Percentiles rank a stretch among this genome's conserved stretches.
These are phyloP conservation scores for Selaginella moellendorffii DNA, from an alignment of 75 land plant species.

Conservation along the genomic window DNA sequence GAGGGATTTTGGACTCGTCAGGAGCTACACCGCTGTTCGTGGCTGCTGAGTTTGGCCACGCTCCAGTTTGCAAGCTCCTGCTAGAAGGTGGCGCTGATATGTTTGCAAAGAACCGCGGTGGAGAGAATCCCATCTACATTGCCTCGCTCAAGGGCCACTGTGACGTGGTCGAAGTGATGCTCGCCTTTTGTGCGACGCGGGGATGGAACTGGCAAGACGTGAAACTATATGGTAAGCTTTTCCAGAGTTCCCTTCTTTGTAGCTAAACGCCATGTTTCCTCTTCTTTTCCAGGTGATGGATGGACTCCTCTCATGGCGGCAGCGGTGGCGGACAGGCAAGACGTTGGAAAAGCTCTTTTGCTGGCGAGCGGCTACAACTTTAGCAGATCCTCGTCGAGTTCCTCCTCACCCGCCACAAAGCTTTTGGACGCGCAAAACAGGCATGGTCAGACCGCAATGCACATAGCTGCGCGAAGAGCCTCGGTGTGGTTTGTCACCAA, in stretches of 20 bases:
- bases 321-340: constrained; percentile 34
- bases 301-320: constrained; percentile 46
- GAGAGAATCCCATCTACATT: constrained; percentile 34
- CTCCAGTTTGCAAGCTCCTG: constrained; percentile 22
- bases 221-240: constrained; percentile 23
- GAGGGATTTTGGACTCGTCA: constrained; percentile 19
- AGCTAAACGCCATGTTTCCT: background rate
- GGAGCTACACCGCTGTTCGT: constrained; percentile 34
- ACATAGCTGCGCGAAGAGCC: constrained; percentile 32
- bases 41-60: constrained; percentile 32
- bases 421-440: constrained; percentile 35
- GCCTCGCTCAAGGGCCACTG: constrained; percentile 30
- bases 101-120: constrained; percentile 26
- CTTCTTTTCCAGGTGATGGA: constrained; percentile 26
- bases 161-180: constrained; percentile 21
- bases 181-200: constrained; percentile 21
- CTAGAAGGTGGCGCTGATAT: constrained; percentile 31
- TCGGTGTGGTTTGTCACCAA: constrained; percentile 30
- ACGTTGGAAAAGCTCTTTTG: constrained; percentile 31
- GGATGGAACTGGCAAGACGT: constrained; percentile 34
- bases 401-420: too few relatives aligned
- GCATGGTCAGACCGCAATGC: constrained; percentile 38
- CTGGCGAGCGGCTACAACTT: constrained; percentile 14
- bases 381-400: background rate
- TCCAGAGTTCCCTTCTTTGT: background rate